Evolutionary conservation across 2,329 filamentous ascomycete genomes (phyloP).

Genomic region (Colletotrichum siamense): DNA sequence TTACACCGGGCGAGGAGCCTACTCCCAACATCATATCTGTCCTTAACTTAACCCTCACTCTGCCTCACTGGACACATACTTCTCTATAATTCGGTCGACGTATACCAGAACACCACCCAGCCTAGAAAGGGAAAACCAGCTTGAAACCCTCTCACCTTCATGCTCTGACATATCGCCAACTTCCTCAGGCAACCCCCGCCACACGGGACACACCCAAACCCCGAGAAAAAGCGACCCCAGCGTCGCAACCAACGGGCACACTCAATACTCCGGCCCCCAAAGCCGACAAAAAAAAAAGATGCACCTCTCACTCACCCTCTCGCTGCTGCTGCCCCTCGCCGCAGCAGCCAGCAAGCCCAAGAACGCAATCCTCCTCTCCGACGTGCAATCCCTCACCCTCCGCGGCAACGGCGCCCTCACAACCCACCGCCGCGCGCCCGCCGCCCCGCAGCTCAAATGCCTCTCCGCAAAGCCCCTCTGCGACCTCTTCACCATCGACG

Average conservation of each 20-base stretch:
- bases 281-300: slow-evolving; percentile 25
- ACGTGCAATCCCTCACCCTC: slow-evolving; percentile 80
- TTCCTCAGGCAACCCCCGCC: background rate
- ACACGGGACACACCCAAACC: background rate
- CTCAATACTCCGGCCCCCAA: background rate
- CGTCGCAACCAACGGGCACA: background rate
- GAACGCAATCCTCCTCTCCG: slow-evolving; percentile 61
- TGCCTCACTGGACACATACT: background rate
- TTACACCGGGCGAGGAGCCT: background rate
- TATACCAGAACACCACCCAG: background rate
- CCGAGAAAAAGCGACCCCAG: background rate
- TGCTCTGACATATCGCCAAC: background rate
- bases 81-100: background rate
- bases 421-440: slow-evolving; percentile 73
- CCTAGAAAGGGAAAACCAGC: background rate
- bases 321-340: slow-evolving; percentile 17
- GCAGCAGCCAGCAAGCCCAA: slow-evolving; percentile 37
- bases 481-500: slow-evolving; percentile 74
- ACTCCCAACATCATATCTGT: background rate
- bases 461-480: slow-evolving; percentile 69
- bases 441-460: slow-evolving; percentile 83
- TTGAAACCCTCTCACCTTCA: background rate
- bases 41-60: background rate
- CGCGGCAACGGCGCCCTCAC: slow-evolving; percentile 69
- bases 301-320: slow-evolving; percentile 28